phyloP scores from a whole-genome alignment of 305 asterid species.

The Rubia tinctorum region DNA sequence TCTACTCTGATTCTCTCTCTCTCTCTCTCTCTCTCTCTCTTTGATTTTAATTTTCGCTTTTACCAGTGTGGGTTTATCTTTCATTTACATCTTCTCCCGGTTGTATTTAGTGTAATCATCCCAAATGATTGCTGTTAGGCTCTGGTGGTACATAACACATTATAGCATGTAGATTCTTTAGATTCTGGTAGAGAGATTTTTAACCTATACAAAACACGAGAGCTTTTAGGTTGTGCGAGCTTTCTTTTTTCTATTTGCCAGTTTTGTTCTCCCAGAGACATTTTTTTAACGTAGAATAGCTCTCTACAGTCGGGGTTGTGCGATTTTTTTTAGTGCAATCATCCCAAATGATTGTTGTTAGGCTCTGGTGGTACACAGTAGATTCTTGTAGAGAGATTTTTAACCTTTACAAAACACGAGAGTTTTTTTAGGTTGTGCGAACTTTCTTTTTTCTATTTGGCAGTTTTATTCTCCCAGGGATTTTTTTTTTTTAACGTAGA shows the following conservation, averaged over 20 bases:
- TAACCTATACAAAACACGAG: not conserved
- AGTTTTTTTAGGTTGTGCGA: not conserved
- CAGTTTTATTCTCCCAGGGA: not conserved
- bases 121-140: not conserved
- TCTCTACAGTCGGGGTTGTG: not conserved
- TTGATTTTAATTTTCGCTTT: not conserved
- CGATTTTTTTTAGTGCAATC: too few relatives aligned
- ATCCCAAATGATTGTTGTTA: conserved; percentile 2
- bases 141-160: conserved; percentile 4
- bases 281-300: not conserved
- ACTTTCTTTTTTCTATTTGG: not conserved
- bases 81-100: not conserved
- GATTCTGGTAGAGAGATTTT: conserved; percentile 2
- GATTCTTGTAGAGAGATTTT: conserved; percentile 3
- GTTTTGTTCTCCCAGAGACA: too few relatives aligned
- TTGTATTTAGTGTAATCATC: conserved; percentile 12
- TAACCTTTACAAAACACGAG: not conserved
- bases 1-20: conserved; percentile 48
- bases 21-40: not conserved
- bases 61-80: too few relatives aligned
- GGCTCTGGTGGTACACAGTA: conserved; percentile 5
- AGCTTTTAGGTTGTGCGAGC: not conserved
- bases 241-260: not conserved
- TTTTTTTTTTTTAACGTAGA: not conserved
- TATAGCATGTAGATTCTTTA: not conserved